Base-by-base conservation (phyloP, 768 basidiomycete species). In the Tricholoma terreum region DNA sequence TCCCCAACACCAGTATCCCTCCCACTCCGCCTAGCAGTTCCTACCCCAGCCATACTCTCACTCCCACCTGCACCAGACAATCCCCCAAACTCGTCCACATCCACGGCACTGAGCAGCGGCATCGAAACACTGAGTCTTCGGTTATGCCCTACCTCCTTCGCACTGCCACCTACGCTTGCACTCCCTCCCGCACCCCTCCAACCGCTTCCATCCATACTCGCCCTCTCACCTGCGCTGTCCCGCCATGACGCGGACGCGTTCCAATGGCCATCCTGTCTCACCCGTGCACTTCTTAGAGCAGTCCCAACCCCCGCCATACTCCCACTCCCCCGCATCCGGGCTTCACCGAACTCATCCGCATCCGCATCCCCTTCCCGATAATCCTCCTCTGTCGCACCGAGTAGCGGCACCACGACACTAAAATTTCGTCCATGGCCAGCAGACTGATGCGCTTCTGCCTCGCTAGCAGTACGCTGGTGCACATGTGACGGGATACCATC, bases 261-360 rank as follows among this genome's bases (percentile, higher is more conserved):
- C 24, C 24, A 27, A 27, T 2, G 24, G 6, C 24, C 24, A 27
- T 27, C 24, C 24, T 6, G 24, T 6, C 24, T 27, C 24, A 27
- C 24, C 24, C 24, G 24, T 6, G 24, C 24, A 27, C 24, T 27
- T 6, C 24, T 27, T 6, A 27, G 24, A 4, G 71, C 73, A 1
- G 80, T 81, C 11, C 80, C 80, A 8, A 81, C 59, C 8, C 80
- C 80, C 9, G 75, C 74, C 80, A 81, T 79, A 17, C 77, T 72
- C 22, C 56, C 43, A 1, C 55, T 50, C 12, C 58, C 58, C 31
- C 58, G 24, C 4, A 31, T n/a, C 64, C 67, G 50, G 62, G 56
- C 27, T 17, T 53, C 42, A 57, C 56, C 42, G 11, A 52, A 49
- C 34, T 57, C 56, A 31, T 49, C 54, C 10, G 50, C 40, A 19